A percentile compares a stretch with the other conserved stretches of the same genome.
phyloP scores from a whole-genome alignment of 2,329 filamentous ascomycete species.

The Penicillium sp. region DNA sequence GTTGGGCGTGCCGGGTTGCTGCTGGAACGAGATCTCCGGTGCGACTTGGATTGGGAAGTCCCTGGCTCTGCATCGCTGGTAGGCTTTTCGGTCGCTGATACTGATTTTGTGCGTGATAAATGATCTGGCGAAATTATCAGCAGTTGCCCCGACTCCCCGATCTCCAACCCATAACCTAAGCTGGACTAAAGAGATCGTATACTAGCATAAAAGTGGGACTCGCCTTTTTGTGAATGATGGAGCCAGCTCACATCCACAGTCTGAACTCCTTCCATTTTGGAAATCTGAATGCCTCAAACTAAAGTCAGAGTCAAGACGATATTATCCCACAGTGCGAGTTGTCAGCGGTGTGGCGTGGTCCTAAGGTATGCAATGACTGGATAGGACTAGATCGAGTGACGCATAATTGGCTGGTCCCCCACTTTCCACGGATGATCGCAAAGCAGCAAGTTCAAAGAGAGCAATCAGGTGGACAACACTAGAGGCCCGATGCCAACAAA shows the following conservation, averaged over 20 bases:
- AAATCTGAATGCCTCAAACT: background rate
- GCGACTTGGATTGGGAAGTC: slow-evolving; percentile 16
- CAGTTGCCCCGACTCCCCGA: background rate
- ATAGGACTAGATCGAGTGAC: slow-evolving; percentile 23
- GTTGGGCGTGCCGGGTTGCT: slow-evolving; percentile 21
- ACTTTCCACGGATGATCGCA: slow-evolving; percentile 15
- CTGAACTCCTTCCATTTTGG: slow-evolving; percentile 73
- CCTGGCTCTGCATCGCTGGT: slow-evolving; percentile 23
- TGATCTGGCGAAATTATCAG: slow-evolving; percentile 29
- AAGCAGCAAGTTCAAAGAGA: slow-evolving; percentile 5
- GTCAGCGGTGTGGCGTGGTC: slow-evolving; percentile 22
- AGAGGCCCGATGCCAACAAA: background rate
- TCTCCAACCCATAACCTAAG: background rate
- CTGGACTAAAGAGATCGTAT: background rate
- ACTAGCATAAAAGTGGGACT: slow-evolving; percentile 30
- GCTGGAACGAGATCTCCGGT: slow-evolving; percentile 27
- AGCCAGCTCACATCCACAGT: slow-evolving; percentile 90
- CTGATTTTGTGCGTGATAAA: slow-evolving; percentile 38
- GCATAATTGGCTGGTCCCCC: slow-evolving; percentile 27
- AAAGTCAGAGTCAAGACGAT: background rate
- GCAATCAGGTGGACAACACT: slow-evolving; percentile 10
- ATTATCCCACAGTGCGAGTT: slow-evolving; percentile 2
- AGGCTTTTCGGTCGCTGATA: slow-evolving; percentile 35
- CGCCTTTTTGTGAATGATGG: slow-evolving; percentile 80
- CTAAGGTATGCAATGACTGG: slow-evolving; percentile 19